Base-by-base conservation (phyloP, 2,329 filamentous ascomycete genomes). In the Berkeleyomyces basicola region DNA sequence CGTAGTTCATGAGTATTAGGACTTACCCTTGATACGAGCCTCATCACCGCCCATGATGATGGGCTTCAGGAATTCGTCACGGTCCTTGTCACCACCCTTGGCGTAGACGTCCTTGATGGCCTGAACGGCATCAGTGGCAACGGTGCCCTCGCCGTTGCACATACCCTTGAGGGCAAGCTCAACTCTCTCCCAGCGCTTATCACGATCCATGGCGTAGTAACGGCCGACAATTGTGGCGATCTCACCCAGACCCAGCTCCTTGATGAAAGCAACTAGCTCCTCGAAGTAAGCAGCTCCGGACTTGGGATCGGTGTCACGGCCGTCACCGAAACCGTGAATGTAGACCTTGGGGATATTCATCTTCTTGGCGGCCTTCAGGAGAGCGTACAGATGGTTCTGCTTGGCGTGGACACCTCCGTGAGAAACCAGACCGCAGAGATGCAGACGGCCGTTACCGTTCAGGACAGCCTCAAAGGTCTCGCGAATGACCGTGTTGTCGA, bases 191-290 rank as follows among this genome's bases (percentile, higher is more conserved):
- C 93, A 99, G 74, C 93, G 85, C 89, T 97, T 97, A 75, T 99
- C 93, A 69, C 93, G 91, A 79, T 99, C 93, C 93, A 99, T 99
- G 75, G 90, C 90, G 75, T 88, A 99, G 84, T 97, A 99, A 69
- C 92, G 85, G 65, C 93, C 93, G 65, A 97, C 92, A 58, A 97
- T 82, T 44, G 93, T 96, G 40, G 89, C 92, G 67, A 99, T 82
- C 75, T 96, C 82, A 68, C 92, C 93, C 67, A 86, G 76, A 53
- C 90, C 91, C 67, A 95, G 82, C 74, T 97, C 89, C 76, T 93
- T 84, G 67, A 82, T 83, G 69, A 85, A 87, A 64, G 87, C 83
- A 65, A 96, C 75, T 43, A 99, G 81, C 72, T 91, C 83, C 75
- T 96, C 79, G 83, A 99, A 85, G 76, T 96, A 96, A 58, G 81